phyloP scores from a whole-genome alignment of 108 stramenopile genomes.

The Nannochloropsis oceanica region DNA sequence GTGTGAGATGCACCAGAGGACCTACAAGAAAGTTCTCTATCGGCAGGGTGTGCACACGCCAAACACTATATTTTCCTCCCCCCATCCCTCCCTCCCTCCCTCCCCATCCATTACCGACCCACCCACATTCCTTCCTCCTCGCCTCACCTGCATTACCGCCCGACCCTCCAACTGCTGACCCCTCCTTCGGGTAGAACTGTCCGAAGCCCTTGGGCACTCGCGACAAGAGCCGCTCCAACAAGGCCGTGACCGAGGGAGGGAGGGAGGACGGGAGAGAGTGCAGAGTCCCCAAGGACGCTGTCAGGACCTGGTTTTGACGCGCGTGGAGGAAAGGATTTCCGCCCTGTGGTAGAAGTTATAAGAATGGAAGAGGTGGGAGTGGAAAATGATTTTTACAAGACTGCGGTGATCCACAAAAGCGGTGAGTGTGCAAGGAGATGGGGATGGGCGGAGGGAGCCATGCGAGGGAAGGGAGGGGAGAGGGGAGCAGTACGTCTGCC shows the following conservation, averaged over 20 bases:
- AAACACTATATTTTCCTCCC: background rate
- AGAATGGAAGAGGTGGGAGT: too few relatives aligned
- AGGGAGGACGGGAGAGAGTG: background rate
- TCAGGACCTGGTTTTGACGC: background rate
- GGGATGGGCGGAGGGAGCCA: too few relatives aligned
- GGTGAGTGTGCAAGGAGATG: too few relatives aligned
- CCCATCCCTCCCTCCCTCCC: background rate
- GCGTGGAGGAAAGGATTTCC: background rate
- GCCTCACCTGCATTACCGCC: background rate
- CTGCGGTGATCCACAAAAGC: too few relatives aligned
- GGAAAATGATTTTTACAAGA: too few relatives aligned
- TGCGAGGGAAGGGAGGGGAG: too few relatives aligned
- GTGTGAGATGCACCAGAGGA: too few relatives aligned
- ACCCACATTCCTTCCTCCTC: background rate
- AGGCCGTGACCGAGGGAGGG: background rate
- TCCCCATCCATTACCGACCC: background rate
- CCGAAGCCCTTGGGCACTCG: constrained; percentile 21
- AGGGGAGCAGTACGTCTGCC: too few relatives aligned
- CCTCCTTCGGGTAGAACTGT: constrained; percentile 10
- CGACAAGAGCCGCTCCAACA: background rate
- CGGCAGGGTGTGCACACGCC: too few relatives aligned
- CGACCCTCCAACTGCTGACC: background rate
- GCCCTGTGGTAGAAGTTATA: background rate
- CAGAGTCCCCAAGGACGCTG: background rate
- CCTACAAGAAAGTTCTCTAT: too few relatives aligned